Evolutionary conservation across 495 filamentous ascomycete species (phyloP).

Genomic region (Hypoxylon cercidicola): DNA sequence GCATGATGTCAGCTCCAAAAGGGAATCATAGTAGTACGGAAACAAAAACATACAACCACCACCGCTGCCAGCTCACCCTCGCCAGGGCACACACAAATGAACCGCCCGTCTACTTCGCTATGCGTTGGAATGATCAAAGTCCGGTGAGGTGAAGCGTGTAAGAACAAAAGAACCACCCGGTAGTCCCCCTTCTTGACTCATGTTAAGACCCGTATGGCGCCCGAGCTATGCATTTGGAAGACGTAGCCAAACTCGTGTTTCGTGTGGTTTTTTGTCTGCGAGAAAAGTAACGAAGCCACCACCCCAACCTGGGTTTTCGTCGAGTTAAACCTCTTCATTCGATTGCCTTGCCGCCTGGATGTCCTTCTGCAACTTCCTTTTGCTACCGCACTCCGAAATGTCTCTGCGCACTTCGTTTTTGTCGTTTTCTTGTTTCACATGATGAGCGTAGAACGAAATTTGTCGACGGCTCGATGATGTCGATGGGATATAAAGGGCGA

Average conservation of each 20-base stretch:
- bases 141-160: slow-evolving; percentile 19
- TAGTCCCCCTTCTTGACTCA: slow-evolving; percentile 7
- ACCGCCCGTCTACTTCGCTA: slow-evolving; percentile 27
- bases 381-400: slow-evolving; percentile 1
- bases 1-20: slow-evolving; percentile 24
- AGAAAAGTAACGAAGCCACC: slow-evolving; percentile 34
- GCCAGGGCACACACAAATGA: slow-evolving; percentile 12
- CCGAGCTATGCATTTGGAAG: slow-evolving; percentile 31
- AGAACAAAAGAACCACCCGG: slow-evolving; percentile 27
- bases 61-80: slow-evolving; percentile 9
- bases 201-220: slow-evolving; percentile 19
- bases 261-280: slow-evolving; percentile 12
- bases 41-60: slow-evolving; percentile 25
- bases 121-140: slow-evolving; percentile 20
- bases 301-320: slow-evolving; percentile 9
- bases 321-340: no score
- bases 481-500: not conserved
- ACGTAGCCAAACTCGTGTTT: slow-evolving; percentile 23
- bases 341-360: slow-evolving; percentile 11
- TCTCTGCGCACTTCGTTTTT: not conserved
- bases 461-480: slow-evolving; percentile 5
- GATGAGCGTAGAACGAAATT: slow-evolving; percentile 20
- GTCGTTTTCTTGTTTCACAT: slow-evolving; percentile 17
- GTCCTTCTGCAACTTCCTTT: no score
- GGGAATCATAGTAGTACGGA: slow-evolving; percentile 10